phyloP scores from a whole-genome alignment of 2,329 filamentous ascomycete genomes.

The Dothidotthia symphoricarpi region DNA sequence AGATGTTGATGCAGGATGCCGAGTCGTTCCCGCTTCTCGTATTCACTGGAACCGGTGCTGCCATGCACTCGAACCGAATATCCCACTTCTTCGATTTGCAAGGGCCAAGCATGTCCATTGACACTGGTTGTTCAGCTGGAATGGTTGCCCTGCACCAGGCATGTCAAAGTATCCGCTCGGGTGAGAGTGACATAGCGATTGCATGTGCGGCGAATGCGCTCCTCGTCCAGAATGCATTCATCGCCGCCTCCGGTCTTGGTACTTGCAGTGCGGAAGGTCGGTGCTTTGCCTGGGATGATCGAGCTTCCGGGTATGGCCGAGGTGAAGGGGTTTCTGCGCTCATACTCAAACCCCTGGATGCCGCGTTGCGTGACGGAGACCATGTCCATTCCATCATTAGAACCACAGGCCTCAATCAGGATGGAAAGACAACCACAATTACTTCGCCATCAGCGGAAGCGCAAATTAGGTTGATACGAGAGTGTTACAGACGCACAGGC shows the following conservation, averaged over 20 bases:
- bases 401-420: constrained; percentile 21
- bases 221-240: constrained; percentile 15
- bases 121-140: constrained; percentile 24
- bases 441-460: constrained; percentile 44
- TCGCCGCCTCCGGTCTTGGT: constrained; percentile 21
- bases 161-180: constrained; percentile 16
- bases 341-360: constrained; percentile 26
- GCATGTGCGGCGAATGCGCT: constrained; percentile 43
- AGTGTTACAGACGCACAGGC: constrained; percentile 20
- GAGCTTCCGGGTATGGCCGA: constrained; percentile 28
- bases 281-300: constrained; percentile 32
- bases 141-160: constrained; percentile 14
- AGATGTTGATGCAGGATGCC: constrained; percentile 1
- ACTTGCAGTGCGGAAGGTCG: constrained; percentile 33
- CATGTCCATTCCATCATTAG: constrained; percentile 28
- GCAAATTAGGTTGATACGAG: constrained; percentile 25
- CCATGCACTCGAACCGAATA: constrained; percentile 18
- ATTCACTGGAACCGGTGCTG: constrained; percentile 3
- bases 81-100: constrained; percentile 15
- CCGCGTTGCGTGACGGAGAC: constrained; percentile 29
- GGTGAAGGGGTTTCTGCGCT: constrained; percentile 31
- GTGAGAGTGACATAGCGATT: constrained; percentile 32
- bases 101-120: constrained; percentile 16
- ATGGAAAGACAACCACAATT: constrained; percentile 11
- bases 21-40: constrained; percentile 1